Percentiles rank a stretch among this genome's conserved stretches.
phyloP scores from a whole-genome alignment of 495 filamentous ascomycete genomes.

The Aspergillus carlsbadensis region DNA sequence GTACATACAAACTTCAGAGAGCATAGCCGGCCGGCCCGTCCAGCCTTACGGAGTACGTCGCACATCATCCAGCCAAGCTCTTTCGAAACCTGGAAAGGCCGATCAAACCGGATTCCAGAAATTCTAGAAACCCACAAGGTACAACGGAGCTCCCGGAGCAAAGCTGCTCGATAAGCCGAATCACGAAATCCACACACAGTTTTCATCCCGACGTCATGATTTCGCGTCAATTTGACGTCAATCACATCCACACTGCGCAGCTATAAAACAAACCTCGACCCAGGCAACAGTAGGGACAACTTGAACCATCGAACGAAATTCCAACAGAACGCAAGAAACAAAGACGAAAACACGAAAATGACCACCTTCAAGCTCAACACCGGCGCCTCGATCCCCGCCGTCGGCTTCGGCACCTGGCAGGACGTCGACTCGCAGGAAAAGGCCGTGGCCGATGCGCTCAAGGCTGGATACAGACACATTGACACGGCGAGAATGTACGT shows the following conservation, averaged over 20 bases:
- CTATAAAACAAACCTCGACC: slow-evolving; percentile 2
- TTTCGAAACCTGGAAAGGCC: too few species aligned
- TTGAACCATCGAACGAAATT: too few species aligned
- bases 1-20: too few species aligned
- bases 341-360: slow-evolving; percentile 7
- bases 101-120: too few species aligned
- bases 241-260: neutral
- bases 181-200: too few species aligned
- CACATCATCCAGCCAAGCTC: too few species aligned
- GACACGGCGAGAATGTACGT: slow-evolving; percentile 55
- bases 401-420: slow-evolving; percentile 53
- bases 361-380: slow-evolving; percentile 50
- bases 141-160: neutral
- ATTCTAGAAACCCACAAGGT: neutral
- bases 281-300: too few species aligned
- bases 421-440: slow-evolving; percentile 45
- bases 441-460: slow-evolving; percentile 47
- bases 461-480: slow-evolving; percentile 61
- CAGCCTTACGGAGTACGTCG: too few species aligned
- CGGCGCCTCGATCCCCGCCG: slow-evolving; percentile 48
- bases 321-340: neutral
- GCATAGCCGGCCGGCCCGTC: too few species aligned
- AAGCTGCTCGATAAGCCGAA: too few species aligned
- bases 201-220: slow-evolving; percentile 1
- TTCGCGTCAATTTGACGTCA: slow-evolving; percentile 18